Conservation (phyloP, 306 rosid species). For the Clitoria ternatea region DNA sequence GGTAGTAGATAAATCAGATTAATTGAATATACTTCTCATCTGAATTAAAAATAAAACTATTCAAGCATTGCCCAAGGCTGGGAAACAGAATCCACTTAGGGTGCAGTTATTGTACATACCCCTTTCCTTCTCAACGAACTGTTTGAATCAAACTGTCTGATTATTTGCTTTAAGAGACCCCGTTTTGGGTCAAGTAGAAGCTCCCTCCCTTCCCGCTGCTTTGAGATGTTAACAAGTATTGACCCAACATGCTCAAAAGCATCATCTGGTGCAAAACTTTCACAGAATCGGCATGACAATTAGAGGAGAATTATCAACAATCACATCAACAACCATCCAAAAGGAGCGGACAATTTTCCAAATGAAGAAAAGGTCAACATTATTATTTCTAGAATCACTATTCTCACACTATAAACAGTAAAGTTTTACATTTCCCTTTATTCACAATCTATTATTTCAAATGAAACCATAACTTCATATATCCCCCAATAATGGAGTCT, state of each 20-base stretch:
- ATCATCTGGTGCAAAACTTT: constrained; percentile 55
- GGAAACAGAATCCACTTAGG: neutral
- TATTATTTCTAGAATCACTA: neutral
- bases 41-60: constrained; percentile 1
- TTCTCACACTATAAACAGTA: neutral
- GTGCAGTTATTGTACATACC: constrained; percentile 49
- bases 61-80: neutral
- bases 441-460: neutral
- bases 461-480: neutral
- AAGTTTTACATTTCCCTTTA: neutral
- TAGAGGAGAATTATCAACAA: neutral
- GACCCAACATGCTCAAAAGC: constrained; percentile 93
- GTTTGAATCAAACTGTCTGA: constrained; percentile 79
- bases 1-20: neutral
- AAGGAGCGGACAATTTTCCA: neutral
- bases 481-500: neutral
- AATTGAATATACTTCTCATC: constrained; percentile 12
- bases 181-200: constrained; percentile 83
- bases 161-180: constrained; percentile 80
- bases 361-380: constrained; percentile 1
- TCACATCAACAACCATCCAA: neutral
- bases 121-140: constrained; percentile 87
- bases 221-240: constrained; percentile 84
- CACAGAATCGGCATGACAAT: constrained; percentile 14
- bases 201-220: constrained; percentile 75